These are phyloP conservation scores for Conidiobolus incongruus DNA, from an alignment of 371 early-diverging fungal genomes.

Conservation along the genomic window DNA sequence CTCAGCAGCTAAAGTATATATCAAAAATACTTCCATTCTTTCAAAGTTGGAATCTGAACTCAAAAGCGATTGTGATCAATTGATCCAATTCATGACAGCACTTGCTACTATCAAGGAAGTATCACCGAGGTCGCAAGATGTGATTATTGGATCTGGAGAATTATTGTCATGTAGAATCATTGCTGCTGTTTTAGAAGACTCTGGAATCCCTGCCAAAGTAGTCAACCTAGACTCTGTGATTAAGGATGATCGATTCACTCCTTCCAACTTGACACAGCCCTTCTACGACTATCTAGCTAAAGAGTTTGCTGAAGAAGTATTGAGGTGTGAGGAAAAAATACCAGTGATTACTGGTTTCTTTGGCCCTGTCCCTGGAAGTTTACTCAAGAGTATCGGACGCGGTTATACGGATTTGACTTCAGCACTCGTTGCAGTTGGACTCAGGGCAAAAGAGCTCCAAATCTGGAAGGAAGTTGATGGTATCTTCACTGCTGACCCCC, in stretches of 20 bases:
- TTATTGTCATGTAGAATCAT: slow-evolving; percentile 77
- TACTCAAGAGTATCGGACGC: slow-evolving; percentile 79
- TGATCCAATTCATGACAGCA: slow-evolving; percentile 74
- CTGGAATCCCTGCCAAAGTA: slow-evolving; percentile 59
- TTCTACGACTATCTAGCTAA: slow-evolving; percentile 77
- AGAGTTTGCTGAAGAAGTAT: slow-evolving; percentile 36
- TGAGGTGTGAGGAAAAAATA: slow-evolving; percentile 34
- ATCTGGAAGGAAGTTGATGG: slow-evolving; percentile 99
- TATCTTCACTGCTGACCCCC: slow-evolving; percentile 97
- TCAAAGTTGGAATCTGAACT: slow-evolving; percentile 27
- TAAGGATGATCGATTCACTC: slow-evolving; percentile 41
- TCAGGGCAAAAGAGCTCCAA: slow-evolving; percentile 72
- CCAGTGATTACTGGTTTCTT: slow-evolving; percentile 89
- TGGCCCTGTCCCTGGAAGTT: slow-evolving; percentile 85
- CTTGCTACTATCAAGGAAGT: slow-evolving; percentile 91
- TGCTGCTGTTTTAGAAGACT: slow-evolving; percentile 52
- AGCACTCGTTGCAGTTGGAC: slow-evolving; percentile 79
- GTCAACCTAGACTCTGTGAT: slow-evolving; percentile 68
- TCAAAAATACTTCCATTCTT: slow-evolving; percentile 22
- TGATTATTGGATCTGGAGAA: slow-evolving; percentile 89
- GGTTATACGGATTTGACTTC: slow-evolving; percentile 97
- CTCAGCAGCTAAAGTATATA: slow-evolving; percentile 31
- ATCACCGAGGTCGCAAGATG: slow-evolving; percentile 83
- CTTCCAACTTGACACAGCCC: slow-evolving; percentile 50
- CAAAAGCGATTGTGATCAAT: slow-evolving; percentile 42